A percentile compares a stretch with the other conserved stretches of the same genome.
Evolutionary conservation across 257 asterid genomes (phyloP).

Genomic region (Jacaranda mimosifolia): DNA sequence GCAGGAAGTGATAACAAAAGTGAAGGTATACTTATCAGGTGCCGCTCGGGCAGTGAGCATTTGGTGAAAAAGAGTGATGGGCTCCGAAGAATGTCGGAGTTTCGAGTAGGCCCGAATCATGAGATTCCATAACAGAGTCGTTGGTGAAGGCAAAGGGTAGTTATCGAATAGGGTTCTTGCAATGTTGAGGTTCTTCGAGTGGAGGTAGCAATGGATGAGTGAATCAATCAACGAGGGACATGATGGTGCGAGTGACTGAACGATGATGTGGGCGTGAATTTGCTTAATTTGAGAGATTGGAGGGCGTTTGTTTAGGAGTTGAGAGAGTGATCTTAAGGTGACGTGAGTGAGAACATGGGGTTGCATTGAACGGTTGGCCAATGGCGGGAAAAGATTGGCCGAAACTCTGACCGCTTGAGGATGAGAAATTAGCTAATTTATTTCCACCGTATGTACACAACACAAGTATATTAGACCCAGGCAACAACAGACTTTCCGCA

Average conservation of each 20-base stretch:
- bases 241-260: slow-evolving; percentile 39
- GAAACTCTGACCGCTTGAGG: not conserved
- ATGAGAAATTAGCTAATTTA: not conserved
- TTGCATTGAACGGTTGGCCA: slow-evolving; percentile 38
- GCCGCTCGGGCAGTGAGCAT: slow-evolving; percentile 50
- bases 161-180: slow-evolving; percentile 58
- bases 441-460: not conserved
- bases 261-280: slow-evolving; percentile 75
- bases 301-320: slow-evolving; percentile 62
- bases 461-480: too few species aligned
- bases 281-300: slow-evolving; percentile 56
- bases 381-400: slow-evolving; percentile 30
- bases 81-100: slow-evolving; percentile 47
- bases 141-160: slow-evolving; percentile 63
- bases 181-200: slow-evolving; percentile 39
- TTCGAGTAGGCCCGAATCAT: slow-evolving; percentile 71
- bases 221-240: slow-evolving; percentile 51
- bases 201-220: slow-evolving; percentile 77
- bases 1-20: slow-evolving; percentile 68
- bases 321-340: slow-evolving; percentile 52
- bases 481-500: too few species aligned
- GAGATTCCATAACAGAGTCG: slow-evolving; percentile 74
- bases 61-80: slow-evolving; percentile 57
- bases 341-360: slow-evolving; percentile 32
- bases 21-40: slow-evolving; percentile 75